phyloP scores from a whole-genome alignment of 1,284 basidiomycete genomes.

The Puccinia horiana region DNA sequence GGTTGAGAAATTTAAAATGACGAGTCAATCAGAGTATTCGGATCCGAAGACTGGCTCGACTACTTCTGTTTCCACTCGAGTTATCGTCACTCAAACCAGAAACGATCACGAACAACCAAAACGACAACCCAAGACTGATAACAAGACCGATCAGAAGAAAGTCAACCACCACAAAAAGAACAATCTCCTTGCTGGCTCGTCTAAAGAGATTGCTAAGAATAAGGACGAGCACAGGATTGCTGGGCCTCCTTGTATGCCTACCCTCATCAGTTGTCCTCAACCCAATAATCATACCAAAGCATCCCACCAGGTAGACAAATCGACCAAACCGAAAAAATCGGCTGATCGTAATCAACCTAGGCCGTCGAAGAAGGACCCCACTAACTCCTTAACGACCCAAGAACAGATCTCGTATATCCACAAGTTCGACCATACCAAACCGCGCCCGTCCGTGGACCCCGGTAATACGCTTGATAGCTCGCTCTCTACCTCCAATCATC shows the following conservation, averaged over 20 bases:
- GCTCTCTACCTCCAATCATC: too few relatives aligned
- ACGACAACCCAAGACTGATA: background rate
- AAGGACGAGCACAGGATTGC: too few relatives aligned
- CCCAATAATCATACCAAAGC: too few relatives aligned
- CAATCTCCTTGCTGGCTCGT: too few relatives aligned
- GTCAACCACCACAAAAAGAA: too few relatives aligned
- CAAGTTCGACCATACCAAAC: background rate
- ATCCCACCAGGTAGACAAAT: background rate
- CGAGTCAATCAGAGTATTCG: background rate
- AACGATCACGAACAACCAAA: background rate
- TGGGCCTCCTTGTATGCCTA: too few relatives aligned
- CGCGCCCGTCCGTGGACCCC: too few relatives aligned
- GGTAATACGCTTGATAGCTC: too few relatives aligned
- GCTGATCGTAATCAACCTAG: background rate
- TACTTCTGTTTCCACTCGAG: background rate
- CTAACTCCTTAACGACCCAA: background rate
- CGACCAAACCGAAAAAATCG: background rate
- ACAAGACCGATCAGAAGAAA: background rate
- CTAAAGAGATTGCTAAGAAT: too few relatives aligned
- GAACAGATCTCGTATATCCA: background rate
- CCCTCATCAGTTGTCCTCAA: too few relatives aligned
- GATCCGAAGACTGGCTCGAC: background rate
- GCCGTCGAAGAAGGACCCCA: too few relatives aligned
- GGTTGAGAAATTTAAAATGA: slow-evolving; percentile 1
- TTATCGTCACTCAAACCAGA: background rate